Percentiles rank a stretch among this genome's conserved stretches.
phyloP scores from a whole-genome alignment of 768 basidiomycete genomes.

The Cantharellus cinnabarinus region DNA sequence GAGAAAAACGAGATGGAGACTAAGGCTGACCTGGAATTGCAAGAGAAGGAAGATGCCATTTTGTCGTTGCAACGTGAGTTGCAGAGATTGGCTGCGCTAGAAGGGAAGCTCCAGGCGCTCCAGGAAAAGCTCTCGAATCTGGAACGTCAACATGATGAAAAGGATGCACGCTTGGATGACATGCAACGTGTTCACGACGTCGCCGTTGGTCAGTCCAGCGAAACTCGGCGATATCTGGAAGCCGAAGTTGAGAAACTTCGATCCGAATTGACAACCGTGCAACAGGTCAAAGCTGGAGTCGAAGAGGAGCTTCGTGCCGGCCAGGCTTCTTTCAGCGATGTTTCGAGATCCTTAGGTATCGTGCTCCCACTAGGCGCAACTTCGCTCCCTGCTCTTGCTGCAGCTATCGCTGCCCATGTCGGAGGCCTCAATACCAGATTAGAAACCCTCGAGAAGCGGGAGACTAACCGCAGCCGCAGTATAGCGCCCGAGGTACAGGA shows the following conservation, averaged over 20 bases:
- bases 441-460: background rate
- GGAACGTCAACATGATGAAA: conserved; percentile 12
- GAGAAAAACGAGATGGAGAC: conserved; percentile 57
- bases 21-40: conserved; percentile 41
- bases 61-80: conserved; percentile 34
- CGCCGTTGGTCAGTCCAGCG: background rate
- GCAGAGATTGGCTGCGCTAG: conserved; percentile 28
- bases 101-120: conserved; percentile 23
- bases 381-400: conserved; percentile 12
- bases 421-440: background rate
- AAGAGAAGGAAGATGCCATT: conserved; percentile 45
- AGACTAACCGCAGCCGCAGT: no score
- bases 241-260: no score
- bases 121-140: conserved; percentile 22
- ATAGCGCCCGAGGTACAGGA: no score
- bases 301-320: conserved; percentile 32
- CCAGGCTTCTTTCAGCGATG: conserved; percentile 24
- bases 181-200: no score
- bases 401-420: conserved; percentile 10
- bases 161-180: background rate
- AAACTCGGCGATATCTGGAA: background rate
- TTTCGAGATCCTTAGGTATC: conserved; percentile 39
- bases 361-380: conserved; percentile 22
- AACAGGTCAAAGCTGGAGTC: conserved; percentile 4
- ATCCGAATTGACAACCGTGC: background rate